Base-by-base conservation (phyloP, 768 basidiomycete genomes). In the Kwoniella pini region DNA sequence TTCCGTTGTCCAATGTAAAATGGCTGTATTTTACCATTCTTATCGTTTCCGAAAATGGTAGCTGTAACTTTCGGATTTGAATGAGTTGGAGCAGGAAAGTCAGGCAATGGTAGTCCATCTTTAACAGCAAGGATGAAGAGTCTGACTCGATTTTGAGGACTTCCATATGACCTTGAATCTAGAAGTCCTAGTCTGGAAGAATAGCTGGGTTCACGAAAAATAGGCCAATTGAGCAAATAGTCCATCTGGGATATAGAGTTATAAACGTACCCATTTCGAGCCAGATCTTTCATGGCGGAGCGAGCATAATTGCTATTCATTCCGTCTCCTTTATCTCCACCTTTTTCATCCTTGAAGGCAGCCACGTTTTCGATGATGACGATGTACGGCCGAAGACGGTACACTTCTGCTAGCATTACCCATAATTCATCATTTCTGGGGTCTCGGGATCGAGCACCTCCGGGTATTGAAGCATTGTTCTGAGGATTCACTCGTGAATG, bases 331-430 rank as follows among this genome's bases (percentile, higher is more conserved):
- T 39, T 40, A 24, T 0, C 15, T 28, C 26, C 24, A 17, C 31
- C 55, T 31, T 51, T 45, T 42, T 65, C 66, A 19, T 49, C 62
- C 33, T 50, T 60, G 48, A 64, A 61, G 4, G 57, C 65, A 2
- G 44, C 21, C 4, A 72, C 70, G 28, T 72, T 72, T 45, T 72
- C 70, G 12, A 72, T 36, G 11, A 72, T 33, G 28, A 72, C 59
- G 27, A 59, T 38, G 19, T 53, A 60, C 1, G 70, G 64, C 15
- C 30, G 55, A 9, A 69, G 21, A 1, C 61, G 62, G 17, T 53
- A 54, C n/a, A 67, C 48, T 26, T 63, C 68, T 0, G 36, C n/a
- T 1, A 72, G 30, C 42, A 55, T 43, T 0, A 43, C 30, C 40
- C 59, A 64, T 2, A 72, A 44, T 49, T 72, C 64, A n/a, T 57